Conservation (phyloP, 768 basidiomycete genomes). For the Hemileccinum impolitum region DNA sequence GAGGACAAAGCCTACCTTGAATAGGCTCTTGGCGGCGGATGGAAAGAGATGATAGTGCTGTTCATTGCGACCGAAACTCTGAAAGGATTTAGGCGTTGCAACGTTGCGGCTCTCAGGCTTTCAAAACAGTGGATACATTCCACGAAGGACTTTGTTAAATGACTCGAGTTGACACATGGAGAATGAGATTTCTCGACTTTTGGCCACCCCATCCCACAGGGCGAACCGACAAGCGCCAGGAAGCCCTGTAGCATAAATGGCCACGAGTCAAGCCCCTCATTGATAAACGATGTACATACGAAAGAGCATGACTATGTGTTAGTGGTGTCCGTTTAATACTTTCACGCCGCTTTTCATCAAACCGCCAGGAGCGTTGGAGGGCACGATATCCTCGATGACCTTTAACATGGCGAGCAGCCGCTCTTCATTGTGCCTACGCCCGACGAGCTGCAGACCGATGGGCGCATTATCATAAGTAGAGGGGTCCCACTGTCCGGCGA, state of each 20-base stretch:
- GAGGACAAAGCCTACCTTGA: background rate
- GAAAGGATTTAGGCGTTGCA: too few species aligned
- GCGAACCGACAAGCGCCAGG: background rate
- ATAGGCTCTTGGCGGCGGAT: background rate
- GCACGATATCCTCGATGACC: slow-evolving; percentile 33
- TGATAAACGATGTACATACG: slow-evolving; percentile 5
- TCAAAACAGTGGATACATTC: too few species aligned
- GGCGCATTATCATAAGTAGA: slow-evolving; percentile 42
- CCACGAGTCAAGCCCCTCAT: slow-evolving; percentile 11
- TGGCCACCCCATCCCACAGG: slow-evolving; percentile 12
- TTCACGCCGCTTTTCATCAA: slow-evolving; percentile 3
- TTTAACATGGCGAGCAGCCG: slow-evolving; percentile 43
- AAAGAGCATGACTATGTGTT: background rate
- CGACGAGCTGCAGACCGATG: slow-evolving; percentile 47
- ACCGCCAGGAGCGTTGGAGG: slow-evolving; percentile 13
- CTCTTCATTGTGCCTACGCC: slow-evolving; percentile 49
- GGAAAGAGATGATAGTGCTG: background rate
- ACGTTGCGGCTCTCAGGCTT: too few species aligned
- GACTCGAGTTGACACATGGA: too few species aligned
- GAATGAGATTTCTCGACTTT: background rate
- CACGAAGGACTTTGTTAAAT: too few species aligned
- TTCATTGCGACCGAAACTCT: too few species aligned
- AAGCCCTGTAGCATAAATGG: slow-evolving; percentile 9
- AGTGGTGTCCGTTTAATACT: slow-evolving; percentile 11
- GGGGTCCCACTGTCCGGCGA: slow-evolving; percentile 41